Evolutionary conservation across 2,329 filamentous ascomycete genomes (phyloP), one percentile per base, ranked within the genome.

Genomic region (Venturia pyrina): DNA sequence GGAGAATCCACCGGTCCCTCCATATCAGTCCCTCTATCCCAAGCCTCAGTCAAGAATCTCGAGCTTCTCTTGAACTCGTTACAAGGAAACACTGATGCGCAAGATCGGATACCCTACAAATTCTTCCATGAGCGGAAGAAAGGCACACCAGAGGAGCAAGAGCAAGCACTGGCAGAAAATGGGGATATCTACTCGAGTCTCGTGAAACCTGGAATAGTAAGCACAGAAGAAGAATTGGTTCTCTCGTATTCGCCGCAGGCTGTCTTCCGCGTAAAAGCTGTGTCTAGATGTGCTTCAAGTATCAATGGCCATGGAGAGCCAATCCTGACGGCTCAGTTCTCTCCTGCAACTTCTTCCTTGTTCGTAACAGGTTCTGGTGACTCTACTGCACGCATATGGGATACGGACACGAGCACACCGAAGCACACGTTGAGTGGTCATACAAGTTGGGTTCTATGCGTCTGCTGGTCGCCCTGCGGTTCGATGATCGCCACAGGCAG

Each of bases 271-370:
- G 95, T 98, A 32, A 92, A 95, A 72, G 89, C 91, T 13, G 92
- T 97, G 53, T 93, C 93, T 62, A 85, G 95, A 76, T 93, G 95
- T 79, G 89, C 93, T 7, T 90, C 93, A 68, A 87, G 87, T 65
- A 96, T 98, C 69, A 87, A 89, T 3, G 95, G 95, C 15, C 95
- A 99, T 76, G 93, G 92, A 48, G 90, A 96, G 75, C 88, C 93
- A 3, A 98, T 98, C 70, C 81, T 98, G 28, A 85, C 90, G 40
- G 88, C 90, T 2, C 87, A 93, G 48, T 98, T 97, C 76, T 95
- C 90, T 0, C 93, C 93, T 0, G 83, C 85, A 46, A 87, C 85
- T 7, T 93, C 90, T 34, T 86, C 87, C 13, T 83, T 88, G 67
- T 83, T 97, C 76, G 93, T 92, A 0, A 96, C 91, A 1, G 95